phyloP scores from a whole-genome alignment of 2,329 filamentous ascomycete genomes.

The Aspergillus latus region DNA sequence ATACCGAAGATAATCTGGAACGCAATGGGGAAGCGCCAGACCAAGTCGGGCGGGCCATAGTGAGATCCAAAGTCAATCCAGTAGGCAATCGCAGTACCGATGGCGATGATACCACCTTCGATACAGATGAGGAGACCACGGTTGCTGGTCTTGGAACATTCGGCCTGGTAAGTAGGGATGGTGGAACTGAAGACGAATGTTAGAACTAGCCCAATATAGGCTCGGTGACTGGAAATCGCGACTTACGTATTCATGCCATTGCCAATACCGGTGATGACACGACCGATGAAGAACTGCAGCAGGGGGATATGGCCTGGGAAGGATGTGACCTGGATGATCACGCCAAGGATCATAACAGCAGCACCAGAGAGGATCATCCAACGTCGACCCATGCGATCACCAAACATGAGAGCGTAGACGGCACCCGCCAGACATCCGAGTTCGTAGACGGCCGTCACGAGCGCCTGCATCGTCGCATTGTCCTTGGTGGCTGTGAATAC shows the following conservation, averaged over 20 bases:
- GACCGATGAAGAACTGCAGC: constrained; percentile 55
- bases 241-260: constrained; percentile 55
- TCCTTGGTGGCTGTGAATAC: constrained; percentile 36
- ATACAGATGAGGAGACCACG: constrained; percentile 63
- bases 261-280: constrained; percentile 54
- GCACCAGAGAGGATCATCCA: constrained; percentile 58
- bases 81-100: constrained; percentile 54
- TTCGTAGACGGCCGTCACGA: constrained; percentile 36
- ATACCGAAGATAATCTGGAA: constrained; percentile 54
- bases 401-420: constrained; percentile 37
- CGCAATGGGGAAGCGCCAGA: constrained; percentile 55
- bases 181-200: constrained; percentile 34
- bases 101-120: constrained; percentile 54
- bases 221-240: neutral
- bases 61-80: constrained; percentile 52
- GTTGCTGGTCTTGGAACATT: constrained; percentile 56
- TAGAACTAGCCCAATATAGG: neutral
- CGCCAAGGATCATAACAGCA: constrained; percentile 49
- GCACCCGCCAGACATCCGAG: constrained; percentile 40
- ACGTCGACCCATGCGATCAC: constrained; percentile 39
- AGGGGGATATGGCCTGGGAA: constrained; percentile 36
- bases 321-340: constrained; percentile 40
- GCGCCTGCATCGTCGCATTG: constrained; percentile 42
- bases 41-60: constrained; percentile 36
- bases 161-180: constrained; percentile 56